These are phyloP conservation scores for Exophiala xenobiotica DNA, from an alignment of 2,329 filamentous ascomycete genomes.

Conservation along the genomic window DNA sequence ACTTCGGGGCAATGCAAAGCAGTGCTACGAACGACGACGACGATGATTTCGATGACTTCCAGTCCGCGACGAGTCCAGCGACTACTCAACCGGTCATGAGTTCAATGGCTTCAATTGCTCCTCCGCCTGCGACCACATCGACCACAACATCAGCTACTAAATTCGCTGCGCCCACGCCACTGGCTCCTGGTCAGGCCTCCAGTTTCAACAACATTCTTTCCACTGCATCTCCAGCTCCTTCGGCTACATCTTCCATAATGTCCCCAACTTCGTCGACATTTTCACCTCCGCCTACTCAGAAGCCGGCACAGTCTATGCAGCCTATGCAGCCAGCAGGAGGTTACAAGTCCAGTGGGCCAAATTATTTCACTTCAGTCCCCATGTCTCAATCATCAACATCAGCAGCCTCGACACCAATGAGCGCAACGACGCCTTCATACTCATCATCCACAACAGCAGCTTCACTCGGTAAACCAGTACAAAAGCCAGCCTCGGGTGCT, in stretches of 20 bases:
- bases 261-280: slow-evolving; percentile 58
- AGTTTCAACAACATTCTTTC: slow-evolving; percentile 79
- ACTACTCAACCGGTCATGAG: slow-evolving; percentile 37
- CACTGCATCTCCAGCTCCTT: slow-evolving; percentile 55
- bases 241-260: slow-evolving; percentile 55
- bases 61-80: slow-evolving; percentile 70
- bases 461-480: slow-evolving; percentile 49
- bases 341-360: slow-evolving; percentile 75
- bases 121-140: slow-evolving; percentile 47
- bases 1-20: slow-evolving; percentile 45
- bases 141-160: slow-evolving; percentile 58
- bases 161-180: slow-evolving; percentile 78
- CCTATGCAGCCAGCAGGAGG: slow-evolving; percentile 55
- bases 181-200: slow-evolving; percentile 77
- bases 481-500: slow-evolving; percentile 47
- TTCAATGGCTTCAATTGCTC: slow-evolving; percentile 42
- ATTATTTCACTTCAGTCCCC: slow-evolving; percentile 86
- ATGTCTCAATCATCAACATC: slow-evolving; percentile 32
- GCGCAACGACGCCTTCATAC: slow-evolving; percentile 39
- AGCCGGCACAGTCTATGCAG: slow-evolving; percentile 42
- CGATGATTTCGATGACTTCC: slow-evolving; percentile 97
- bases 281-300: slow-evolving; percentile 42
- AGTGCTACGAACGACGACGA: slow-evolving; percentile 63
- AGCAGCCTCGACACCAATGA: slow-evolving; percentile 29
- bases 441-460: slow-evolving; percentile 40